phyloP scores from a whole-genome alignment of 2,329 filamentous ascomycete species.

The Tolypocladium pustulatum region DNA sequence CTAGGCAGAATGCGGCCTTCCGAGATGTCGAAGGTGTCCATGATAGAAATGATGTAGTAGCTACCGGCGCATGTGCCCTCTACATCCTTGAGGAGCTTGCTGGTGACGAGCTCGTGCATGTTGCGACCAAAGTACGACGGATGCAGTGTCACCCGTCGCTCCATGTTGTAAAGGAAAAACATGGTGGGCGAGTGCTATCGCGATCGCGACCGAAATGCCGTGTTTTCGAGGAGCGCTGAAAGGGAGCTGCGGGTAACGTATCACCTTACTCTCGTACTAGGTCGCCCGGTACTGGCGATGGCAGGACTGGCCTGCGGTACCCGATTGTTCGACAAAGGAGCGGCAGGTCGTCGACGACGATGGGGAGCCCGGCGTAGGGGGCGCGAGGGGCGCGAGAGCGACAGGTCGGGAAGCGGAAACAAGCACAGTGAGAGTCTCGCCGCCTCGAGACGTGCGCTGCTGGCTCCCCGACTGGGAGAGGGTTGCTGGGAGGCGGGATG shows the following conservation, averaged over 20 bases:
- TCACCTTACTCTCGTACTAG: not conserved
- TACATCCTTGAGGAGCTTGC: conserved; percentile 82
- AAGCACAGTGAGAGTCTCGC: conserved; percentile 4
- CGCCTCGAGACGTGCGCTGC: conserved; percentile 8
- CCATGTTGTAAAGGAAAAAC: conserved; percentile 98
- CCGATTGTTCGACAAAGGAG: not conserved
- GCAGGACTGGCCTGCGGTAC: not conserved
- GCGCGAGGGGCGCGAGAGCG: conserved; percentile 3
- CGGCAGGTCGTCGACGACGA: not conserved
- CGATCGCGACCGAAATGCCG: not conserved
- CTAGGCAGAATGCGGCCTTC: conserved; percentile 88
- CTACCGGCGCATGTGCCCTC: conserved; percentile 92
- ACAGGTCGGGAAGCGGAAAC: conserved; percentile 4
- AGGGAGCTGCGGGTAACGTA: not conserved
- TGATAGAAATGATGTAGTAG: conserved; percentile 96
- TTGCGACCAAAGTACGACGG: conserved; percentile 94
- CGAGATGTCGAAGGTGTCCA: conserved; percentile 92
- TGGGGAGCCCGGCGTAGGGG: not conserved
- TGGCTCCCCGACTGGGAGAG: conserved; percentile 8
- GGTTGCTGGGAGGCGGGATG: conserved; percentile 1
- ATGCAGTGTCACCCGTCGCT: conserved; percentile 88
- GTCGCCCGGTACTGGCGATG: not conserved
- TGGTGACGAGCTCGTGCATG: conserved; percentile 83
- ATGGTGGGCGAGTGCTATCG: conserved; percentile 38
- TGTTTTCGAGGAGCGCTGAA: not conserved